These are phyloP conservation scores for Sphaerulina musiva DNA, from an alignment of 2,329 filamentous ascomycete genomes.

Conservation along the genomic window DNA sequence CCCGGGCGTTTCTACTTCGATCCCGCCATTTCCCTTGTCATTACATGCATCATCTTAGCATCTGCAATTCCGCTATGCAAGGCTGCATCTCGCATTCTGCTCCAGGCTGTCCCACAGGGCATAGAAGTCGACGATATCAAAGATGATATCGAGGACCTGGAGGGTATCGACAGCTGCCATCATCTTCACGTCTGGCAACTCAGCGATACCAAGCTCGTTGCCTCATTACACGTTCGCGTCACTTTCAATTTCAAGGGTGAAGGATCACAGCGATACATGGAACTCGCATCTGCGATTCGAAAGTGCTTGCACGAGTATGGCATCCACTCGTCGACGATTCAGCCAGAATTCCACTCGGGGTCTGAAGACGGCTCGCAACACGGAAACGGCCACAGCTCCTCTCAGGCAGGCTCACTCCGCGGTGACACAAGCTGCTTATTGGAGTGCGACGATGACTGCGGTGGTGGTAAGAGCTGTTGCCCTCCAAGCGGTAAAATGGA, in stretches of 20 bases:
- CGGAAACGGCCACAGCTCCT: slow-evolving; percentile 23
- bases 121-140: slow-evolving; percentile 85
- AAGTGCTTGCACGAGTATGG: slow-evolving; percentile 90
- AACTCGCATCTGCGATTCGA: slow-evolving; percentile 71
- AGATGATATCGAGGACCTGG: slow-evolving; percentile 78
- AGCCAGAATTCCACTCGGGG: slow-evolving; percentile 65
- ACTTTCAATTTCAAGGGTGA: slow-evolving; percentile 81
- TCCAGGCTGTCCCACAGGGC: slow-evolving; percentile 87
- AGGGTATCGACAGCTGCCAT: slow-evolving; percentile 83
- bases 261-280: slow-evolving; percentile 74
- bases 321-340: slow-evolving; percentile 95
- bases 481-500: slow-evolving; percentile 25
- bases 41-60: slow-evolving; percentile 68
- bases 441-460: slow-evolving; percentile 42
- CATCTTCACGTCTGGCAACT: slow-evolving; percentile 98
- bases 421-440: slow-evolving; percentile 38
- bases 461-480: slow-evolving; percentile 39
- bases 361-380: slow-evolving; percentile 34
- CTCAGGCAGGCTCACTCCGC: slow-evolving; percentile 23
- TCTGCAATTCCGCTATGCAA: slow-evolving; percentile 73
- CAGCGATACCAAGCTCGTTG: slow-evolving; percentile 87
- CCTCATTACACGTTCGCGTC: slow-evolving; percentile 88
- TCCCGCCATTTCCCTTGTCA: slow-evolving; percentile 85
- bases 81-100: slow-evolving; percentile 76
- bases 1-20: slow-evolving; percentile 81